These are phyloP conservation scores for Cystobasidium ongulense DNA, from an alignment of 768 basidiomycete species.

Conservation along the genomic window DNA sequence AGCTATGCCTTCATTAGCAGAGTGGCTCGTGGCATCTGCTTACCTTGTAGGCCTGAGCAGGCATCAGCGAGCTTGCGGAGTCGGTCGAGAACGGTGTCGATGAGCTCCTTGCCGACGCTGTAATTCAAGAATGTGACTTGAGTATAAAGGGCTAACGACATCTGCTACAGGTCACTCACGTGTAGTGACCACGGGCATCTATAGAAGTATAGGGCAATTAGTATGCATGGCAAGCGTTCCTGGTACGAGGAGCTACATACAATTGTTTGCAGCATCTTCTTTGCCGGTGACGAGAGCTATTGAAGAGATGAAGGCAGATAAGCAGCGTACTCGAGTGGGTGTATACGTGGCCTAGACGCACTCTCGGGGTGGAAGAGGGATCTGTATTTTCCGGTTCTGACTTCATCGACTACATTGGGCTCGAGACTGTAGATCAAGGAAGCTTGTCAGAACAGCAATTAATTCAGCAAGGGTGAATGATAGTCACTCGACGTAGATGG, in stretches of 20 bases:
- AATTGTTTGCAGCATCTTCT: constrained; percentile 99
- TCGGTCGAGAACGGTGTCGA: constrained; percentile 95
- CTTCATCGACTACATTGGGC: constrained; percentile 95
- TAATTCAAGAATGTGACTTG: constrained; percentile 49
- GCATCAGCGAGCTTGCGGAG: constrained; percentile 94
- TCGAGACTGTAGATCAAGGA: constrained; percentile 50
- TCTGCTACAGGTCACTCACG: not conserved
- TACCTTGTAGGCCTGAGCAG: constrained; percentile 79
- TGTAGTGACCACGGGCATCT: constrained; percentile 88
- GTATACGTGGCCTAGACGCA: no score
- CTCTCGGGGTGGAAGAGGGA: constrained; percentile 97
- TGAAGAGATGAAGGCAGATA: not conserved
- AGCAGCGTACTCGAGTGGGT: not conserved
- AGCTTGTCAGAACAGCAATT: not conserved
- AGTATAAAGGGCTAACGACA: not conserved
- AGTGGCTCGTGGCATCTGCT: not conserved
- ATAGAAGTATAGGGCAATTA: not conserved
- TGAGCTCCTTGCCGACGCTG: constrained; percentile 96
- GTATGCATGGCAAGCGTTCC: no score
- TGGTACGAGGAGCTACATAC: constrained; percentile 7
- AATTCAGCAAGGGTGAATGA: constrained; percentile 43
- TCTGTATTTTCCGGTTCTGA: constrained; percentile 88
- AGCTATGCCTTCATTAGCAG: no score
- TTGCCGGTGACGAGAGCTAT: constrained; percentile 82
- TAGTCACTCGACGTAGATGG: constrained; percentile 75